Conservation (phyloP, 2,329 filamentous ascomycete species). For the Colletotrichum sp. region DNA sequence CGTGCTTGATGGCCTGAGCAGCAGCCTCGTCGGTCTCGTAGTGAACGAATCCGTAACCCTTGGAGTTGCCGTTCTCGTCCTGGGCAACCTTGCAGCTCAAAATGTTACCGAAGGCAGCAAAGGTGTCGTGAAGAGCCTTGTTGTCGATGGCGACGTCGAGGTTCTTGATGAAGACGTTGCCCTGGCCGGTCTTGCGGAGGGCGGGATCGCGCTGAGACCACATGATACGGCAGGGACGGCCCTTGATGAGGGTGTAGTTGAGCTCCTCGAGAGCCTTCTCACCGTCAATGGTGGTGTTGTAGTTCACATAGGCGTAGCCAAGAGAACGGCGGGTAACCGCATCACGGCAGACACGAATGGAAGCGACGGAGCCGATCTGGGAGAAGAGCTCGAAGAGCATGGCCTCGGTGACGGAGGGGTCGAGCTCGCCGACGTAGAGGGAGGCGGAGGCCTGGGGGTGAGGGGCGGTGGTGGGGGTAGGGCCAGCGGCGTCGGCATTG, state of each 20-base stretch:
- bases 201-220: slow-evolving; percentile 99
- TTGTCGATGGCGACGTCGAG: slow-evolving; percentile 98
- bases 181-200: slow-evolving; percentile 98
- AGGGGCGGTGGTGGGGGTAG: slow-evolving; percentile 75
- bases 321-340: slow-evolving; percentile 98
- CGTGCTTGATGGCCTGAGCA: slow-evolving; percentile 96
- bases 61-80: slow-evolving; percentile 95
- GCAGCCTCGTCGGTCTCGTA: slow-evolving; percentile 99
- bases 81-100: slow-evolving; percentile 99
- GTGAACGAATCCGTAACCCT: slow-evolving; percentile 99
- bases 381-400: slow-evolving; percentile 99
- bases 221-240: slow-evolving; percentile 99
- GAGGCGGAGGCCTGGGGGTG: slow-evolving; percentile 94
- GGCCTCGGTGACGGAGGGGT: slow-evolving; percentile 96
- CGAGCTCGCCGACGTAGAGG: slow-evolving; percentile 98
- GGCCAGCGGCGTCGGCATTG: slow-evolving; percentile 67
- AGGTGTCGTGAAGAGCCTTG: slow-evolving; percentile 99
- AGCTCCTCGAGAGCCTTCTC: slow-evolving; percentile 99
- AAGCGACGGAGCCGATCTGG: slow-evolving; percentile 97
- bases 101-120: slow-evolving; percentile 98
- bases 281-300: slow-evolving; percentile 95
- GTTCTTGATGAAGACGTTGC: slow-evolving; percentile 99
- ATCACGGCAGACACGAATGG: slow-evolving; percentile 99
- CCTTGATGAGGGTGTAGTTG: slow-evolving; percentile 99
- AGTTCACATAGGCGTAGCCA: slow-evolving; percentile 99